A percentile compares a stretch with the other conserved stretches of the same genome.
Conservation (phyloP, 176 grass and related monocot genomes). For the Musa itinerans region DNA sequence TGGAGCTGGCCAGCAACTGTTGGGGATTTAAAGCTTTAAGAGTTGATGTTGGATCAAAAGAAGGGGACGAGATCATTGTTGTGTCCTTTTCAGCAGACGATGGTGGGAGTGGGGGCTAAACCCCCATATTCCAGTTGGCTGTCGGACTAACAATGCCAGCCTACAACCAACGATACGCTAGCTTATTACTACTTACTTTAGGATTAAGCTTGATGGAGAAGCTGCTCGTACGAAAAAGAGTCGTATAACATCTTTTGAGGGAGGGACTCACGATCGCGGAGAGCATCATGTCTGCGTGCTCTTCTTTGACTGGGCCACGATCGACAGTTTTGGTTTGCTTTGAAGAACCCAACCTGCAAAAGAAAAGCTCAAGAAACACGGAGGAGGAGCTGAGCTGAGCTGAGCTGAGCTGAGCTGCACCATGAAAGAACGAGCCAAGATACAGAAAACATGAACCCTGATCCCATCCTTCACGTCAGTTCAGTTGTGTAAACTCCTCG, state of each 20-base stretch:
- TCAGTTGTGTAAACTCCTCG: too few relatives aligned
- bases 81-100: background rate
- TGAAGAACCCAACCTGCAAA: too few relatives aligned
- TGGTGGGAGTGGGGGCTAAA: background rate
- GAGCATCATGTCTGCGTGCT: background rate
- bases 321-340: too few relatives aligned
- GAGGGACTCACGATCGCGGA: background rate
- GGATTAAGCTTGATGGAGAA: background rate
- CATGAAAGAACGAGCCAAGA: too few relatives aligned
- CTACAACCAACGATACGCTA: too few relatives aligned
- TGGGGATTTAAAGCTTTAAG: background rate
- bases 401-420: too few relatives aligned
- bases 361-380: too few relatives aligned
- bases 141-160: background rate
- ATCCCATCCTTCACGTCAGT: too few relatives aligned
- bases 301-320: background rate
- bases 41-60: background rate
- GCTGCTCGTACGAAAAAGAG: background rate
- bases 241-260: background rate
- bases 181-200: too few relatives aligned
- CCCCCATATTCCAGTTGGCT: background rate
- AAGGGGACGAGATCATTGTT: background rate
- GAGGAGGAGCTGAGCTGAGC: too few relatives aligned
- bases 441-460: too few relatives aligned
- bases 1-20: constrained; percentile 31